Evolutionary conservation across 2,329 filamentous ascomycete species (phyloP).

Genomic region (Aphanoascus verrucosus): DNA sequence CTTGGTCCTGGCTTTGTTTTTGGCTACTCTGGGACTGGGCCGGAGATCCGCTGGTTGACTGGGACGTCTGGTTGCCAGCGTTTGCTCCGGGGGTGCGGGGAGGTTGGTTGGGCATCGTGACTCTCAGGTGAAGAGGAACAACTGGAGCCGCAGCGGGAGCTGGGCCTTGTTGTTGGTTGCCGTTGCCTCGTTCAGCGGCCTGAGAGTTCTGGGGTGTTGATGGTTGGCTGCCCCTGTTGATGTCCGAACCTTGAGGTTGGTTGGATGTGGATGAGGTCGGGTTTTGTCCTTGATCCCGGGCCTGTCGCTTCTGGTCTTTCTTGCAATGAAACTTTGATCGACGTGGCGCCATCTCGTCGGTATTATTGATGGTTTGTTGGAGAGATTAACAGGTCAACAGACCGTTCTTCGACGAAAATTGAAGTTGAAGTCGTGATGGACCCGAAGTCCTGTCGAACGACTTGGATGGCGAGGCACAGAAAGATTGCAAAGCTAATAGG

Average conservation of each 20-base stretch:
- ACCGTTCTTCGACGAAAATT: background rate
- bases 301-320: conserved; percentile 3
- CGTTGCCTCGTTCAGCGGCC: background rate
- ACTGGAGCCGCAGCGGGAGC: background rate
- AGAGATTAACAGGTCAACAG: background rate
- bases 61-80: background rate
- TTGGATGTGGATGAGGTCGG: conserved; percentile 5
- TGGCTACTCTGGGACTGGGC: background rate
- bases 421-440: background rate
- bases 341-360: conserved; percentile 3
- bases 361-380: background rate
- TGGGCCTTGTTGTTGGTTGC: background rate
- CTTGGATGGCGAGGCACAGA: background rate
- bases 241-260: conserved; percentile 1
- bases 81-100: conserved; percentile 1
- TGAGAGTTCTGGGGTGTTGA: background rate
- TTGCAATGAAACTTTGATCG: background rate
- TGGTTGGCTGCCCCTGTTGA: background rate
- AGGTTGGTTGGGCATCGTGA: background rate
- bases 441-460: conserved; percentile 3
- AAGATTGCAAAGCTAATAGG: background rate
- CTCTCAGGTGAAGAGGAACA: conserved; percentile 9
- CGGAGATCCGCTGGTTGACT: conserved; percentile 3
- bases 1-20: background rate
- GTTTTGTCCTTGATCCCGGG: conserved; percentile 7